Base-by-base conservation (phyloP, 345 rosid genomes). In the Eucalyptus pauciflora region DNA sequence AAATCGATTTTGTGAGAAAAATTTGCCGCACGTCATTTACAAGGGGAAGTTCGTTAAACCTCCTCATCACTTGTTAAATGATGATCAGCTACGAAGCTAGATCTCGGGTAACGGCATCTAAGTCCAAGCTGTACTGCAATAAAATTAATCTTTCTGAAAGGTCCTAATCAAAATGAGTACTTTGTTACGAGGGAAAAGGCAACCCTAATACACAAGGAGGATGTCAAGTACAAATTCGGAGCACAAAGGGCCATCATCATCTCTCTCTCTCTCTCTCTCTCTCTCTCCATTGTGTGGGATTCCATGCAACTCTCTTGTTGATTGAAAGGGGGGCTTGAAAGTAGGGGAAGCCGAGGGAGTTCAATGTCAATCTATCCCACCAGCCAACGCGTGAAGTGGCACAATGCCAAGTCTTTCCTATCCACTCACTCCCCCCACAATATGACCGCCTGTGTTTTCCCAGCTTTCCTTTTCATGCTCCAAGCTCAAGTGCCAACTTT, bases 331-430 rank as follows among this genome's bases (percentile, higher is more conserved):
- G 58, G 86, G 86, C 46, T 76, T 20, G 48, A 76, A 20, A 76
- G 85, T 12, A 41, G 46, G 69, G 69, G 1, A 13, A 76, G 14
- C 15, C 4, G 16, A 41, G 48, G 85, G 85, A 76, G 48, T 76
- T 76, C 46, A 76, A 41, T 76, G 85, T 76, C 85, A 76, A 76
- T 76, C 85, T 76, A 37, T 76, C 85, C 85, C 85, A 76, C 85
- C 85, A 76, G 85, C 85, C 7, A 76, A 29, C 92, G 90, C 89
- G 93, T 90, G 93, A 94, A 93, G 92, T 92, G 91, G 90, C 89
- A 89, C 91, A 91, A 89, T 87, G 33, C 88, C 79, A 56, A 86
- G 90, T 88, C 88, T 88, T 90, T 90, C 90, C 90, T 86, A 62
- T 88, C 93, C 91, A 89, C 92, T 89, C 92, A 88, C 87, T 90